Evolutionary conservation across 1,284 basidiomycete genomes (phyloP).

Genomic region (Sporisorium graminicola): DNA sequence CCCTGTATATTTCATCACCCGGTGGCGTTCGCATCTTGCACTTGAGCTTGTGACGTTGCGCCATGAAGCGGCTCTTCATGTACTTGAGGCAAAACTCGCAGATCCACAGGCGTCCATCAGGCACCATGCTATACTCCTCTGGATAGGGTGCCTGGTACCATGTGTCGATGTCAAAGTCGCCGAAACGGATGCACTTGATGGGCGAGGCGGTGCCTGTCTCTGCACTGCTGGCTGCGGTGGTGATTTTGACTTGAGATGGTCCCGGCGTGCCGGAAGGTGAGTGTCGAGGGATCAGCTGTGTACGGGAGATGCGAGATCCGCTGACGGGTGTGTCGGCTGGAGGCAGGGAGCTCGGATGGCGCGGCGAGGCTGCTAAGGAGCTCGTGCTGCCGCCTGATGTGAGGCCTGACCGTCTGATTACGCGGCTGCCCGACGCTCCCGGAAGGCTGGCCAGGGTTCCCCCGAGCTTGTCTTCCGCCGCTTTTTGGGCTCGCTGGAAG

Average conservation of each 20-base stretch:
- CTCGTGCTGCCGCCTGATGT: neutral
- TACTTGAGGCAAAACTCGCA: constrained; percentile 99
- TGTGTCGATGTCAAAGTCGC: constrained; percentile 93
- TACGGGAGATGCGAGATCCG: constrained; percentile 30
- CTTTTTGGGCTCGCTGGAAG: constrained; percentile 80
- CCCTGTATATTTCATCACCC: constrained; percentile 97
- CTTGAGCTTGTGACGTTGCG: constrained; percentile 85
- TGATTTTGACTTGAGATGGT: constrained; percentile 39
- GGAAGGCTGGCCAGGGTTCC: constrained; percentile 51
- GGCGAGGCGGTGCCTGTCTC: constrained; percentile 63
- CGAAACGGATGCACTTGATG: constrained; percentile 81
- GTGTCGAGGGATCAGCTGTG: constrained; percentile 30
- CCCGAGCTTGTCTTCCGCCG: constrained; percentile 77
- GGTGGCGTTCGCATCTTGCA: constrained; percentile 95
- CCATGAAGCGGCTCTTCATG: constrained; percentile 94
- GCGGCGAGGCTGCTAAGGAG: constrained; percentile 28
- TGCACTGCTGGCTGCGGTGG: constrained; percentile 47
- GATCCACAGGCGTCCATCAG: constrained; percentile 93
- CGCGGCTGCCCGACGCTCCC: constrained; percentile 32
- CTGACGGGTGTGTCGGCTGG: constrained; percentile 24
- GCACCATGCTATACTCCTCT: constrained; percentile 93
- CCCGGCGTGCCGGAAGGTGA: constrained; percentile 31
- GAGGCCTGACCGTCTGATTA: constrained; percentile 14
- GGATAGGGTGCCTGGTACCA: constrained; percentile 99
- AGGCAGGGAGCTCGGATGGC: constrained; percentile 9